Percentiles rank a stretch among this genome's conserved stretches.
Conservation (phyloP, 768 basidiomycete genomes). For the Mycena belliarum region DNA sequence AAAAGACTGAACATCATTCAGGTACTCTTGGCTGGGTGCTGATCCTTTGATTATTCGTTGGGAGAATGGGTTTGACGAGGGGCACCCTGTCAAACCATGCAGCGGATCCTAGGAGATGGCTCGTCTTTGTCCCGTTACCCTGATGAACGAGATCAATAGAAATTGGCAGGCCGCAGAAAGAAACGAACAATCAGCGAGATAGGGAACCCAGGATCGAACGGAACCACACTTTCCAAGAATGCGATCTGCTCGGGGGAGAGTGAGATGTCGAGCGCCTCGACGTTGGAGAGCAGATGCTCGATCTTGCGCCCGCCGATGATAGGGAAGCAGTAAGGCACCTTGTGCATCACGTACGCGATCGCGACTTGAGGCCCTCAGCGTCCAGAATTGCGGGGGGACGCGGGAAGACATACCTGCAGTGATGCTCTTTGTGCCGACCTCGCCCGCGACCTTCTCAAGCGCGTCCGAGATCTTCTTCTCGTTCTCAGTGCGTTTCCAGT, state of each 20-base stretch:
- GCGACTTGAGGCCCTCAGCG: slow-evolving; percentile 1
- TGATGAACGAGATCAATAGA: too few relatives aligned
- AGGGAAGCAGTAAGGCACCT: slow-evolving; percentile 44
- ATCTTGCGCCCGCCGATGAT: slow-evolving; percentile 42
- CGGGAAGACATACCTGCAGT: background rate
- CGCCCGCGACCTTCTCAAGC: slow-evolving; percentile 40
- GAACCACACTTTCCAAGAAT: slow-evolving; percentile 34
- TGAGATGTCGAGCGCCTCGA: slow-evolving; percentile 40
- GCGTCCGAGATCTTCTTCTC: slow-evolving; percentile 33
- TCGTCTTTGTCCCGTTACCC: too few relatives aligned
- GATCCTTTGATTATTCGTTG: too few relatives aligned
- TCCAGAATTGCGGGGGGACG: background rate
- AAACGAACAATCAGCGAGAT: too few relatives aligned
- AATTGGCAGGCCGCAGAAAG: too few relatives aligned
- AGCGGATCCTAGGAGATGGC: too few relatives aligned
- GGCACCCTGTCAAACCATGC: too few relatives aligned
- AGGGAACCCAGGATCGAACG: slow-evolving; percentile 41
- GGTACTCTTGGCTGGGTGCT: too few relatives aligned
- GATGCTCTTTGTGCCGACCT: slow-evolving; percentile 33
- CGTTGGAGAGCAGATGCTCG: slow-evolving; percentile 42
- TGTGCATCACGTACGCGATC: slow-evolving; percentile 35
- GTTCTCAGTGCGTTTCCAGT: slow-evolving; percentile 37
- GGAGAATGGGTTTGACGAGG: too few relatives aligned
- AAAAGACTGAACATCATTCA: too few relatives aligned
- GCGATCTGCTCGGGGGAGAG: slow-evolving; percentile 38